Conservation (phyloP, 805 yeast species). For the Starmerella scarabaei region DNA sequence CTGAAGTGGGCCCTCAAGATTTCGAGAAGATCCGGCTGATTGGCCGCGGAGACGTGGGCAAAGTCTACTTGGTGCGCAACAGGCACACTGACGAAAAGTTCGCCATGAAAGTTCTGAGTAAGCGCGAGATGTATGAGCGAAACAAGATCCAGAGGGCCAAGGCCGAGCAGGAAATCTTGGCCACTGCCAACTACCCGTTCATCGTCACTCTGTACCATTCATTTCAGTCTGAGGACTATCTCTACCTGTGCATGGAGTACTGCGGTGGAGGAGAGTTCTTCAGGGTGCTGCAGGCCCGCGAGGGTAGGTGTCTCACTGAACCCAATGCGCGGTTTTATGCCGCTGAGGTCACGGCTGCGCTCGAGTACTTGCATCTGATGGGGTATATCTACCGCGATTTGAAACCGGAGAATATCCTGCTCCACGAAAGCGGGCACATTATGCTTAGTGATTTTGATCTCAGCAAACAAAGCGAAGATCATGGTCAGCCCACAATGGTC, state of each 20-base stretch:
- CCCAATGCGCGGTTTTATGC: slow-evolving; percentile 88
- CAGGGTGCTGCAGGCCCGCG: slow-evolving; percentile 85
- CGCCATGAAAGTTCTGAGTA: slow-evolving; percentile 86
- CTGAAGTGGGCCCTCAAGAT: slow-evolving; percentile 72
- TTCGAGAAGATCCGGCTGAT: slow-evolving; percentile 81
- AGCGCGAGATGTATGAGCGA: slow-evolving; percentile 87
- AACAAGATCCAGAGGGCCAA: slow-evolving; percentile 88
- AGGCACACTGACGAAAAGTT: slow-evolving; percentile 58
- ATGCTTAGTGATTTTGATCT: slow-evolving; percentile 95
- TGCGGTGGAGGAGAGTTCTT: slow-evolving; percentile 99
- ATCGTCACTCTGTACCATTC: slow-evolving; percentile 93
- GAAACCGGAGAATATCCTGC: slow-evolving; percentile 87
- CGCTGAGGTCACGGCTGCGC: slow-evolving; percentile 92
- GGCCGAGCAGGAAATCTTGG: slow-evolving; percentile 93
- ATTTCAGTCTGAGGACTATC: slow-evolving; percentile 82
- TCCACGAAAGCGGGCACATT: slow-evolving; percentile 95
- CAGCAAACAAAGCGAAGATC: slow-evolving; percentile 71
- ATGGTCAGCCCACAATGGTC: slow-evolving; percentile 63
- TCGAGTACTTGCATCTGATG: slow-evolving; percentile 90
- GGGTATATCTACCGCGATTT: slow-evolving; percentile 94
- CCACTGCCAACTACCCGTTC: slow-evolving; percentile 92
- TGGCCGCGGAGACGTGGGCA: slow-evolving; percentile 97
- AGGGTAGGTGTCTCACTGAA: slow-evolving; percentile 72
- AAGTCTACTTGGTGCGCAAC: slow-evolving; percentile 83
- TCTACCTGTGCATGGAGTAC: slow-evolving; percentile 94